These are phyloP conservation scores for Clavispora asparagi DNA, from an alignment of 805 yeast genomes.

Conservation along the genomic window DNA sequence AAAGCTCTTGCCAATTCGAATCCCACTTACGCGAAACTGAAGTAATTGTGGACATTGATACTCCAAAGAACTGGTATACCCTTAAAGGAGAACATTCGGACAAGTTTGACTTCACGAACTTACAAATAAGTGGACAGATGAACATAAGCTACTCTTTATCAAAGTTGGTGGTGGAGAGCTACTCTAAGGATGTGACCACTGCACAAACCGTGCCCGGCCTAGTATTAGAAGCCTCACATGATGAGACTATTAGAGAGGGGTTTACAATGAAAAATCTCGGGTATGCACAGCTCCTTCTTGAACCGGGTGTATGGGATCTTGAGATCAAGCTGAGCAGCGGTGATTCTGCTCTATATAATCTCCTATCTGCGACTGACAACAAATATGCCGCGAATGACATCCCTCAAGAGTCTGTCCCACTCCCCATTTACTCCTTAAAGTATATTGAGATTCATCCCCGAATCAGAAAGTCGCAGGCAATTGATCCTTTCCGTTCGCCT, in stretches of 20 bases:
- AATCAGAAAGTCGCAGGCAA: slow-evolving; percentile 27
- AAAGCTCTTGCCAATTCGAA: slow-evolving; percentile 29
- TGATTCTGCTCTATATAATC: neutral
- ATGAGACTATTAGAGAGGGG: slow-evolving; percentile 43
- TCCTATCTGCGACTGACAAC: slow-evolving; percentile 38
- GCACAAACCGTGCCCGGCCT: slow-evolving; percentile 47
- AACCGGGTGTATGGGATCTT: slow-evolving; percentile 68
- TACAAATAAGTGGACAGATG: slow-evolving; percentile 38
- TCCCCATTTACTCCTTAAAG: slow-evolving; percentile 39
- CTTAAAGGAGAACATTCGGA: slow-evolving; percentile 40
- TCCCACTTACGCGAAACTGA: neutral
- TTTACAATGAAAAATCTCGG: slow-evolving; percentile 77
- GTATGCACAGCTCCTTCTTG: slow-evolving; percentile 71
- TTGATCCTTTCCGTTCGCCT: neutral
- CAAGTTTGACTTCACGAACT: slow-evolving; percentile 56
- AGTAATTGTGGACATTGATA: slow-evolving; percentile 50
- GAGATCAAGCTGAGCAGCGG: slow-evolving; percentile 33
- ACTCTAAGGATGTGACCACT: slow-evolving; percentile 42
- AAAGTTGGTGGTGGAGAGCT: slow-evolving; percentile 65
- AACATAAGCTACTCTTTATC: slow-evolving; percentile 42
- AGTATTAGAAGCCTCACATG: slow-evolving; percentile 34
- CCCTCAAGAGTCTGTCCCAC: slow-evolving; percentile 13
- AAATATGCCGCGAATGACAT: slow-evolving; percentile 32
- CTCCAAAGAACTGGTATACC: slow-evolving; percentile 66
- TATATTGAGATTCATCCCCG: slow-evolving; percentile 46